phyloP scores from a whole-genome alignment of 2,329 filamentous ascomycete species.

The Aspergillus sp. region DNA sequence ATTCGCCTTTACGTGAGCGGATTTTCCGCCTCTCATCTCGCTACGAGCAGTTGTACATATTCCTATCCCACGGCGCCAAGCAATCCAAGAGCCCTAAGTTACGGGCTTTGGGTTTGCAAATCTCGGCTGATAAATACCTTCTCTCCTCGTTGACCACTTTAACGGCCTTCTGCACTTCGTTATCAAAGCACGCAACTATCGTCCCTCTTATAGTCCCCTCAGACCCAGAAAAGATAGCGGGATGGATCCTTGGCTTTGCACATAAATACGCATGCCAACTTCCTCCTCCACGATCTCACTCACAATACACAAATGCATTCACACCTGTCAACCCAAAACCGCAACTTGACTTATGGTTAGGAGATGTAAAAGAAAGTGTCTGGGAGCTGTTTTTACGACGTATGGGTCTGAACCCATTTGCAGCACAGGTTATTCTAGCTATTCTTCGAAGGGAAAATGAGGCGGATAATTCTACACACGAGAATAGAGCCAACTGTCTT shows the following conservation, averaged over 20 bases:
- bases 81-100: slow-evolving; percentile 14
- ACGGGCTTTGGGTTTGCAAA: slow-evolving; percentile 26
- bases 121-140: slow-evolving; percentile 18
- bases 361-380: slow-evolving; percentile 61
- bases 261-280: slow-evolving; percentile 47
- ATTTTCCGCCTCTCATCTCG: slow-evolving; percentile 58
- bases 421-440: slow-evolving; percentile 66
- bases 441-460: slow-evolving; percentile 29
- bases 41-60: slow-evolving; percentile 70
- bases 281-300: background rate
- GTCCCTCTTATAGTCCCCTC: slow-evolving; percentile 21
- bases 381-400: slow-evolving; percentile 71
- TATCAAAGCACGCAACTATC: slow-evolving; percentile 21
- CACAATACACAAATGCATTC: slow-evolving; percentile 5
- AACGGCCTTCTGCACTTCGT: slow-evolving; percentile 31
- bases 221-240: slow-evolving; percentile 48
- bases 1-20: slow-evolving; percentile 58
- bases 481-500: background rate
- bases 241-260: slow-evolving; percentile 61
- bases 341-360: slow-evolving; percentile 20
- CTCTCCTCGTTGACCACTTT: slow-evolving; percentile 26
- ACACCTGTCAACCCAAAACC: slow-evolving; percentile 19
- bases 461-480: background rate
- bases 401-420: slow-evolving; percentile 71
- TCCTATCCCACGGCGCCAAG: slow-evolving; percentile 57